Evolutionary conservation across 169 alveolate species (phyloP), one percentile per base, ranked within the genome.

Genomic region (Pseudocohnilembus persalinus): DNA sequence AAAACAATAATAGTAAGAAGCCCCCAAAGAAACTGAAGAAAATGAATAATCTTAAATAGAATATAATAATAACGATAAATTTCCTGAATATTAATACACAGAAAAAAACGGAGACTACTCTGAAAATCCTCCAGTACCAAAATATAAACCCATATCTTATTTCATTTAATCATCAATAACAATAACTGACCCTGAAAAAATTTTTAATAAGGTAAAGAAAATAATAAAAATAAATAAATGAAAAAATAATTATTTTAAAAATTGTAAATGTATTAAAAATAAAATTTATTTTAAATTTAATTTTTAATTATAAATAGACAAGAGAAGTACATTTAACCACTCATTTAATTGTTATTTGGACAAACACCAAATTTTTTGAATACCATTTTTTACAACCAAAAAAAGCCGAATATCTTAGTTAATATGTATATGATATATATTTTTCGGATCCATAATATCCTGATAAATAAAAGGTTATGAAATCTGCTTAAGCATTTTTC

Each of bases 1-100:
- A 15, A 75, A 76, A 77, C 81, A 85, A 85, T 25, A 64, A 30
- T 74, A 65, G 63, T 64, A 84, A 63, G 76, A 84, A 72, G 81
- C 76, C 28, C 65, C 30, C 1, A 84, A 84, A 32, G 35, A 73
- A 32, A n/a, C n/a, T n/a, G 29, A 63, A 27, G 63, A 80, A 31
- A 80, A 28, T 49, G 26, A 11, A 49, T 4, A 20, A 20, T 20
- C 68, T n/a, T 32, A 64, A 29, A 79, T 49, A 64, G 26, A 35
- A 29, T 49, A 16, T 79, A 79, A 79, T 65, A 76, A 78, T 28
- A 29, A 49, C 35, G 73, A 68, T 32, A 68, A 31, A 73, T 78
- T 73, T 73, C 89, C 89, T 33, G 77, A 35, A 31, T 74, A 85
- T 20, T 78, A 85, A 35, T 74, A 26, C 1, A 33, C 72, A 34